Conservation (phyloP, 257 asterid genomes). For the Solanum lignicaule region DNA sequence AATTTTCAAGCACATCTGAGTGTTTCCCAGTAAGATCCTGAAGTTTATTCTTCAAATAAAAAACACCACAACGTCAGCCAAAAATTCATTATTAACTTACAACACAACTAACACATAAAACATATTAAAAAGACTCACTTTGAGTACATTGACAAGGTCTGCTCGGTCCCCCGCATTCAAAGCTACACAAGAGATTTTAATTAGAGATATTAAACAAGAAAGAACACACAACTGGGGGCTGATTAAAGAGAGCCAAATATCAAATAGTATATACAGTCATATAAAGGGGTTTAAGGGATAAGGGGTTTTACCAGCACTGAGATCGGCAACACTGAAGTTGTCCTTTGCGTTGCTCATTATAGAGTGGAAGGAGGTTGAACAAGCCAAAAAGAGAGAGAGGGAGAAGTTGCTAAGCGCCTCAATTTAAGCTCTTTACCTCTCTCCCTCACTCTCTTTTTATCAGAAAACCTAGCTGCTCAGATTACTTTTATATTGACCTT, state of each 20-base stretch:
- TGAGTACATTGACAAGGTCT: conserved; percentile 65
- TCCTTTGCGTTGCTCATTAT: conserved; percentile 24
- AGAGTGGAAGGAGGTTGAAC: neutral
- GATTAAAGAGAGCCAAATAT: neutral
- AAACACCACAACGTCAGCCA: neutral
- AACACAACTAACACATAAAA: neutral
- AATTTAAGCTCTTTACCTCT: neutral
- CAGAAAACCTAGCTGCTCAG: neutral
- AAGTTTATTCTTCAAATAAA: conserved; percentile 39
- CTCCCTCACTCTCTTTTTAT: neutral
- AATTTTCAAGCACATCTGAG: conserved; percentile 43
- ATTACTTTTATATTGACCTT: no score
- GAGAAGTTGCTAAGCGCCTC: neutral
- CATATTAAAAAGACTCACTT: conserved; percentile 24
- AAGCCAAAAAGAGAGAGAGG: neutral
- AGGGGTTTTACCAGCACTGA: conserved; percentile 14
- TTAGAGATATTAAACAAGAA: neutral
- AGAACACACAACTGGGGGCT: neutral
- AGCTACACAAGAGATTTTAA: conserved; percentile 29
- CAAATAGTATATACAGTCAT: neutral
- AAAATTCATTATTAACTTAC: neutral
- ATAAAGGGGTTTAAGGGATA: no score
- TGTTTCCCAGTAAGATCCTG: conserved; percentile 58
- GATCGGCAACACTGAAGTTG: conserved; percentile 25
- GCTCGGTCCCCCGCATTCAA: conserved; percentile 52